Percentiles rank a stretch among this genome's conserved stretches.
Conservation (phyloP, 2,329 filamentous ascomycete species). For the Colletotrichum sp. region DNA sequence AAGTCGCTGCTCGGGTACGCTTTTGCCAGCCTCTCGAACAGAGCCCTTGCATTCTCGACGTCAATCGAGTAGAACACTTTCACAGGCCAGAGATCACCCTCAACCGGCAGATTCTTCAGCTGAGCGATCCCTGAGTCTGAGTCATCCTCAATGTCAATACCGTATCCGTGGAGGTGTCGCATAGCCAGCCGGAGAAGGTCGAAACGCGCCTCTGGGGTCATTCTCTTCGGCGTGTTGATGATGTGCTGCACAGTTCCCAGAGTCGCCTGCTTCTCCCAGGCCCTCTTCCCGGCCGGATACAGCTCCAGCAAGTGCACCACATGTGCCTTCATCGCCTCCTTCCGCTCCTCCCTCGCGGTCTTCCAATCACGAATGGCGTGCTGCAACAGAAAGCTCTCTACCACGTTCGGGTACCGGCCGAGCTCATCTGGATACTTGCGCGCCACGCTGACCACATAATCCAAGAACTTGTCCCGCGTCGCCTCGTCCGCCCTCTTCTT, state of each 20-base stretch:
- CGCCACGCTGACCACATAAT: conserved; percentile 1
- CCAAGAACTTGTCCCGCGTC: conserved; percentile 19
- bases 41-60: neutral
- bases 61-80: neutral
- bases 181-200: neutral
- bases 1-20: neutral
- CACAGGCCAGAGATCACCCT: neutral
- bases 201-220: neutral
- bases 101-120: neutral
- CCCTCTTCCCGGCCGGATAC: neutral
- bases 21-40: neutral
- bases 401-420: neutral
- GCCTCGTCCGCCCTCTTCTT: conserved; percentile 12
- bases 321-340: neutral
- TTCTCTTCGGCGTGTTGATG: neutral
- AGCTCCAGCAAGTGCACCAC: neutral
- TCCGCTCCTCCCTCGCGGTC: neutral
- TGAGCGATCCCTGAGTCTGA: neutral
- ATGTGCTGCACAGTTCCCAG: neutral
- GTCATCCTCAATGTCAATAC: neutral
- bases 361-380: neutral
- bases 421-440: neutral
- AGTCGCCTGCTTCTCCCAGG: neutral
- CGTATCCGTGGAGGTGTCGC: neutral
- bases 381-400: neutral